Percentiles rank a stretch among this genome's conserved stretches.
Evolutionary conservation across 2,329 filamentous ascomycete genomes (phyloP).

Genomic region (Verticillium zaregamsianum): DNA sequence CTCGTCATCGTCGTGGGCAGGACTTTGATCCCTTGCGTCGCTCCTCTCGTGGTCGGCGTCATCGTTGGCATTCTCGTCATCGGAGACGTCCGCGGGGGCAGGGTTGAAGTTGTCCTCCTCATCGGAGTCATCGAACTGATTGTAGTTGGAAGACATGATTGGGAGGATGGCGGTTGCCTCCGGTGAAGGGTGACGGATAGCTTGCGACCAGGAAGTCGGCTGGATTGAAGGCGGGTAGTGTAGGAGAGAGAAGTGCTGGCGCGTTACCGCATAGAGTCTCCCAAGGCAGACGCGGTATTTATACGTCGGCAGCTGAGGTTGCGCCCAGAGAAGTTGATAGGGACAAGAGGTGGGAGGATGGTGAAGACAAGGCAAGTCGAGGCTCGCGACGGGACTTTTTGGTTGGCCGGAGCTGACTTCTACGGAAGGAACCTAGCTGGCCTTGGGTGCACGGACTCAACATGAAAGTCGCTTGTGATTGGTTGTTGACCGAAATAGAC

Average conservation of each 20-base stretch:
- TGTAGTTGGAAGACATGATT: constrained; percentile 41
- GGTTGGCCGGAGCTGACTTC: not conserved
- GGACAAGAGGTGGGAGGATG: not conserved
- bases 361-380: not conserved
- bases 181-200: not conserved
- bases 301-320: not conserved
- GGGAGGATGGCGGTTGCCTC: not conserved
- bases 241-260: not conserved
- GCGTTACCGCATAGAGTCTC: not conserved
- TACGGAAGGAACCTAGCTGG: not conserved
- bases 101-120: constrained; percentile 92
- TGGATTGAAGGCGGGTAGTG: not conserved
- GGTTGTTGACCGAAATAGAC: not conserved
- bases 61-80: constrained; percentile 56
- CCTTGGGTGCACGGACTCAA: not conserved
- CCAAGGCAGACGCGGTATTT: not conserved
- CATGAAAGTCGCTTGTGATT: too few species aligned
- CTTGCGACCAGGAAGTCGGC: not conserved
- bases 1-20: constrained; percentile 33
- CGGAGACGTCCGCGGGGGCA: constrained; percentile 66
- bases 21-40: constrained; percentile 39
- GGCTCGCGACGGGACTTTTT: constrained; percentile 1
- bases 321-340: not conserved
- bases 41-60: constrained; percentile 34
- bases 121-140: constrained; percentile 58